A percentile compares a stretch with the other conserved stretches of the same genome.
phyloP scores from a whole-genome alignment of 2,329 filamentous ascomycete species.

The Geosmithia morbida region DNA sequence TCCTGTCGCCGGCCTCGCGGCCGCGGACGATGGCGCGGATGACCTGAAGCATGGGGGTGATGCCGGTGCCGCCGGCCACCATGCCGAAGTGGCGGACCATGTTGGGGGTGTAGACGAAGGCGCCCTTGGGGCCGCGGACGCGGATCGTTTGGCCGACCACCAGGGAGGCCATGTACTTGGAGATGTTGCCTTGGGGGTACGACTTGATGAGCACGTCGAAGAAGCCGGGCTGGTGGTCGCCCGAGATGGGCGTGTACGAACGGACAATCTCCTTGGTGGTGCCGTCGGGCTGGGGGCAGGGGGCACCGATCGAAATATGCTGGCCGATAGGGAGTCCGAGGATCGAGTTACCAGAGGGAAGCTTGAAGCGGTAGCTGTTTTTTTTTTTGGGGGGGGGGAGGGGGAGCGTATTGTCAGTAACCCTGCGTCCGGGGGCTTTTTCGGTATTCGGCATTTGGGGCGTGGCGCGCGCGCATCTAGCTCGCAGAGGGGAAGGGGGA shows the following conservation, averaged over 20 bases:
- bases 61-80: slow-evolving; percentile 94
- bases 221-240: slow-evolving; percentile 77
- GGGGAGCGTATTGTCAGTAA: neutral
- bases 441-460: neutral
- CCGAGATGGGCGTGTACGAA: slow-evolving; percentile 85
- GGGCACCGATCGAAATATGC: slow-evolving; percentile 91
- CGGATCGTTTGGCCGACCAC: slow-evolving; percentile 77
- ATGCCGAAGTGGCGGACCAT: slow-evolving; percentile 95
- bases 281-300: slow-evolving; percentile 52
- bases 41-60: slow-evolving; percentile 97
- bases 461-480: neutral
- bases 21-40: slow-evolving; percentile 80
- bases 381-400: slow-evolving; percentile 13
- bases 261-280: slow-evolving; percentile 71
- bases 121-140: slow-evolving; percentile 88
- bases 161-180: slow-evolving; percentile 75
- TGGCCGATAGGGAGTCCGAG: slow-evolving; percentile 96
- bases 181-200: slow-evolving; percentile 96
- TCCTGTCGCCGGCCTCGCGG: slow-evolving; percentile 64
- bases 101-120: slow-evolving; percentile 94
- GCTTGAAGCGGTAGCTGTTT: slow-evolving; percentile 74
- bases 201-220: slow-evolving; percentile 97
- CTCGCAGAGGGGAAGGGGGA: neutral
- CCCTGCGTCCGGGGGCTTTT: neutral
- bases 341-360: slow-evolving; percentile 64